Conservation (phyloP, 768 basidiomycete genomes). For the Psilocybe sp. region DNA sequence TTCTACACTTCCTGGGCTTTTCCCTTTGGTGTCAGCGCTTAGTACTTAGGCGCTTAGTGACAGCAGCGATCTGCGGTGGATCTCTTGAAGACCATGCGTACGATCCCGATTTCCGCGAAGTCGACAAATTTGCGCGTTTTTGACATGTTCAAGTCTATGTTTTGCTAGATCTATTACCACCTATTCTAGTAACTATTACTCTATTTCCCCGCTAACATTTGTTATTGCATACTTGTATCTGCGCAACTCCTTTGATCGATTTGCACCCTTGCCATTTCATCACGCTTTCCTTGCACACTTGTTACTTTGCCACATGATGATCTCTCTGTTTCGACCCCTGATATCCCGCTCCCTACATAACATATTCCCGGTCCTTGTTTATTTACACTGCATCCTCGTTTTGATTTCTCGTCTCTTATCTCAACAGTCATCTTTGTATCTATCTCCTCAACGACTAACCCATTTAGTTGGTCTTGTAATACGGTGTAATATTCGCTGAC, state of each 20-base stretch:
- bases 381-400: no score
- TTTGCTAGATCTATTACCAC: not conserved
- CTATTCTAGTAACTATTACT: not conserved
- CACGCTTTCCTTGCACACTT: not conserved
- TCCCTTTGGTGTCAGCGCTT: no score
- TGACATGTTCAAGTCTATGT: not conserved
- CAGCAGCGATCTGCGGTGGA: conserved; percentile 7
- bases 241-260: not conserved
- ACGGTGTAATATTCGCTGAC: no score
- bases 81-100: no score
- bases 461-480: no score
- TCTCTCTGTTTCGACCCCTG: not conserved
- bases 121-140: not conserved
- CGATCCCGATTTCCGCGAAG: not conserved
- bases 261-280: not conserved
- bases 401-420: no score
- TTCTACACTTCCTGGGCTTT: no score
- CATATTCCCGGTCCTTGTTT: no score
- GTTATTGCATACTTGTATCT: not conserved
- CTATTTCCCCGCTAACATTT: not conserved
- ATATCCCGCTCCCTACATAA: no score
- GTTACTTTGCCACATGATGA: not conserved
- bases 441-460: no score
- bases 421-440: no score
- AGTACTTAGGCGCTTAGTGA: not conserved